A percentile compares a stretch with the other conserved stretches of the same genome.
Evolutionary conservation across 257 asterid genomes (phyloP).

Genomic region (Verbascum thapsus): DNA sequence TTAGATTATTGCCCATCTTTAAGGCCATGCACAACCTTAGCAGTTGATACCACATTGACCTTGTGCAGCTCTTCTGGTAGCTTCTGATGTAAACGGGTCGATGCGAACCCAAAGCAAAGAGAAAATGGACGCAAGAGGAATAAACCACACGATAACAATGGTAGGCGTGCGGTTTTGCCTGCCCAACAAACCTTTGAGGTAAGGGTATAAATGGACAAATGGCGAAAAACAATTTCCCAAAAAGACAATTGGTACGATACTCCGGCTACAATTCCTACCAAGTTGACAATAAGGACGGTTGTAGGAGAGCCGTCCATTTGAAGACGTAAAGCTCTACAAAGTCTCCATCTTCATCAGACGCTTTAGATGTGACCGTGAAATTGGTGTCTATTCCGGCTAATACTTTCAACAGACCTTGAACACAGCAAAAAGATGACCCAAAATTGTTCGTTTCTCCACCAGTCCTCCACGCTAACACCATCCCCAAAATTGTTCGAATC

Average conservation of each 20-base stretch:
- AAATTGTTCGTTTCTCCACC: conserved; percentile 57
- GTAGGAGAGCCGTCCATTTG: conserved; percentile 58
- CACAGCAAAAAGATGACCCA: conserved; percentile 58
- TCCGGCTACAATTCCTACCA: conserved; percentile 51
- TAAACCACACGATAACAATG: conserved; percentile 49
- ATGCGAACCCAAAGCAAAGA: conserved; percentile 51
- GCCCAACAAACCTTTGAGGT: conserved; percentile 49
- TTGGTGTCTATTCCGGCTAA: conserved; percentile 51
- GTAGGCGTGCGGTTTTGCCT: conserved; percentile 48
- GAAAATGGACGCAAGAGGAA: conserved; percentile 47
- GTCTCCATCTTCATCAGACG: conserved; percentile 52
- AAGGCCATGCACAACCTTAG: conserved; percentile 1
- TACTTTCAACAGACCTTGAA: conserved; percentile 53
- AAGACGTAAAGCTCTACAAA: conserved; percentile 49
- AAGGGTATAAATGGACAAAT: conserved; percentile 46
- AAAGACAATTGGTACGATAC: conserved; percentile 46
- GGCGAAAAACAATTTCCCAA: conserved; percentile 45
- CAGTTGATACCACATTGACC: conserved; percentile 51
- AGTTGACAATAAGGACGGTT: conserved; percentile 44
- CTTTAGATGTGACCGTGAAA: conserved; percentile 52
- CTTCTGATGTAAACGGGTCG: conserved; percentile 44
- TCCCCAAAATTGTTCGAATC: too few species aligned
- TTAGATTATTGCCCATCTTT: conserved; percentile 17
- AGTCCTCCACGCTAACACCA: conserved; percentile 49
- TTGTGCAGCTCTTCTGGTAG: conserved; percentile 35